Evolutionary conservation across 176 grass and related monocot species (phyloP).

Genomic region (Canna indica): DNA sequence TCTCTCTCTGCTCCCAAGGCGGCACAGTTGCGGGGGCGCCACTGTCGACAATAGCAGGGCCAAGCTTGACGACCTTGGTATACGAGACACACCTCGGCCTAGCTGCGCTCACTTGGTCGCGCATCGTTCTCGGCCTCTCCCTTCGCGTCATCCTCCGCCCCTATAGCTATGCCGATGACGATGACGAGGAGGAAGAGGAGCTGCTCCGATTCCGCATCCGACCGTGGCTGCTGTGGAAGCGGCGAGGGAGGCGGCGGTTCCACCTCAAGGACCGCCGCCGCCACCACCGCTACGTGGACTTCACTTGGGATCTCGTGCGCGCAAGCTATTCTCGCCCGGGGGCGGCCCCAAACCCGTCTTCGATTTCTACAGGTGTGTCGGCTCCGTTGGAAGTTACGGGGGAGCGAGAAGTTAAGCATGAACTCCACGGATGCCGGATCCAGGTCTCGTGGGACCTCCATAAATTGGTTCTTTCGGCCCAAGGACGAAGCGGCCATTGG

Average conservation of each 20-base stretch:
- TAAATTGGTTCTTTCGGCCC: slow-evolving; percentile 15
- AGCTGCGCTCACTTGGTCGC: slow-evolving; percentile 61
- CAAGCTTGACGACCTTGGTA: slow-evolving; percentile 51
- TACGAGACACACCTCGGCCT: slow-evolving; percentile 76
- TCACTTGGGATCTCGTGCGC: slow-evolving; percentile 54
- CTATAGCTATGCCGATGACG: neutral
- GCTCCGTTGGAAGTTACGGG: slow-evolving; percentile 26
- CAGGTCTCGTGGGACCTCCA: slow-evolving; percentile 18
- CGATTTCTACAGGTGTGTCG: slow-evolving; percentile 27
- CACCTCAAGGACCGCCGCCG: slow-evolving; percentile 18
- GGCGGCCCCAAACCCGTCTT: slow-evolving; percentile 40
- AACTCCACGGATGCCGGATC: neutral
- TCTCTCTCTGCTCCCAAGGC: slow-evolving; percentile 36
- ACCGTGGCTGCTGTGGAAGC: slow-evolving; percentile 58
- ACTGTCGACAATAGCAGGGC: slow-evolving; percentile 15
- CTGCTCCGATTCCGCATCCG: slow-evolving; percentile 40
- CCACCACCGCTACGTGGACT: slow-evolving; percentile 30
- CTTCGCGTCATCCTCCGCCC: slow-evolving; percentile 41
- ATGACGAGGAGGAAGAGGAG: slow-evolving; percentile 43
- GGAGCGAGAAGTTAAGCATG: slow-evolving; percentile 5
- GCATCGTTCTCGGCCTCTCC: slow-evolving; percentile 45
- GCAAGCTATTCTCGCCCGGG: slow-evolving; percentile 28
- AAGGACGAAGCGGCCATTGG: neutral
- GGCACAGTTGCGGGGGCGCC: neutral
- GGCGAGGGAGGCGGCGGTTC: slow-evolving; percentile 38